Base-by-base conservation (phyloP, 257 asterid genomes). In the Solanum bulbocastanum region DNA sequence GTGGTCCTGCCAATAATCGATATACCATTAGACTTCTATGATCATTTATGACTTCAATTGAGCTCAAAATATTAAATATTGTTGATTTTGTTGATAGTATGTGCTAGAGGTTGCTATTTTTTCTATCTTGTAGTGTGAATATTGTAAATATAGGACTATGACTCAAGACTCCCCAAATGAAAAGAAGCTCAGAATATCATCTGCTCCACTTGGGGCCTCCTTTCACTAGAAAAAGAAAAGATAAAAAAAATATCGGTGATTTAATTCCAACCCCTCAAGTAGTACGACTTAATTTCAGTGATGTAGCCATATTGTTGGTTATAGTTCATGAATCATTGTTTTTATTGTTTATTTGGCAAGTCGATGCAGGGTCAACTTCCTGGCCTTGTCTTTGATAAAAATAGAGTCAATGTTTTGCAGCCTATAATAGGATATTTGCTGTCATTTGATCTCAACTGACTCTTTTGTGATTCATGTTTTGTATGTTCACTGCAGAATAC, bases 401-500 rank as follows among this genome's bases (percentile, higher is more conserved):
- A 46, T 18, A 46, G 11, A 49, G 42, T 30, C n/a, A 49, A 32
- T 30, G 32, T 49, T 81, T 81, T 30, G 85, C 69, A 18, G 85
- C 11, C 68, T 81, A 9, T 30, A 49, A 30, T 49, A 46, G 42
- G 40, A 27, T 49, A 81, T 81, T 79, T 79, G 10, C 42, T 81
- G 85, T 81, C 68, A 30, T 46, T 81, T 46, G 42, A 81, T 81
- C 85, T 81, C 25, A 49, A 18, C 85, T 81, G 69, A 81, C 85
- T 81, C 68, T 46, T 81, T 81, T 49, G 30, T 49, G 69, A 18
- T 81, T 49, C 44, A 81, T 81, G 30, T 81, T 81, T 30, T 46
- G 42, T 81, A 81, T 81, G 42, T 81, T 81, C 68, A 81, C 68
- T 49, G 94, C 99, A 97, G 99, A 96, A 89, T 97, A 95, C 88